Conservation (phyloP, 2,329 filamentous ascomycete species). For the Parastagonospora avenae region DNA sequence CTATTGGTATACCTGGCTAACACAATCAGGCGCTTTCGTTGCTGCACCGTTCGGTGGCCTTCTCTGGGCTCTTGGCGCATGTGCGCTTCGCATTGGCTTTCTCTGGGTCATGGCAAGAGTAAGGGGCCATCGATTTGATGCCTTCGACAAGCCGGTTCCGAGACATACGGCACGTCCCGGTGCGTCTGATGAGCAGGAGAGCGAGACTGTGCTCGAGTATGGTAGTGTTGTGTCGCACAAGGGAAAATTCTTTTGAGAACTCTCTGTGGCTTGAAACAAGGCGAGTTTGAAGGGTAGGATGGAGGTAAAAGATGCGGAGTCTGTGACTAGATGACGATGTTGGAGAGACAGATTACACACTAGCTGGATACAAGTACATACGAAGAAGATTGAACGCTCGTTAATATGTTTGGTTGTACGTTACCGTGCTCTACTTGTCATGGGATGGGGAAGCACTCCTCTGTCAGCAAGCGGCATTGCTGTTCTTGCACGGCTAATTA, state of each 20-base stretch:
- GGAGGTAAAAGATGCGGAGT: not conserved
- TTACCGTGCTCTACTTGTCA: no score
- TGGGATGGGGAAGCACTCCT: no score
- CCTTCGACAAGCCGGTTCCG: constrained; percentile 60
- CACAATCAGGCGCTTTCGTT: constrained; percentile 66
- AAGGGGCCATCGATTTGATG: constrained; percentile 68
- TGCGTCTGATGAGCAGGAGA: constrained; percentile 30
- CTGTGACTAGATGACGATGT: not conserved
- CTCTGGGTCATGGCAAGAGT: constrained; percentile 64
- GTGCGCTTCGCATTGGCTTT: constrained; percentile 63
- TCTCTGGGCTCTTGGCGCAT: constrained; percentile 70
- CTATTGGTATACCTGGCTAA: constrained; percentile 7
- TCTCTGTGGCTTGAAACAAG: not conserved
- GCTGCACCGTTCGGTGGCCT: constrained; percentile 77
- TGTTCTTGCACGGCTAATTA: no score
- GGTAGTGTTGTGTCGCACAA: constrained; percentile 25
- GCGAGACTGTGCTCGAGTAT: constrained; percentile 31
- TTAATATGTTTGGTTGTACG: no score
- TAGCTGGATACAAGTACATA: no score
- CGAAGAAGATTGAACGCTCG: no score
- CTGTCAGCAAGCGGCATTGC: no score
- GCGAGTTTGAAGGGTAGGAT: not conserved
- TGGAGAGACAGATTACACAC: no score
- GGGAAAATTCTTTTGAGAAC: constrained; percentile 40
- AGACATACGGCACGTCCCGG: constrained; percentile 9